Evolutionary conservation across 768 basidiomycete genomes (phyloP).

Genomic region (Phanerochaete sordida): DNA sequence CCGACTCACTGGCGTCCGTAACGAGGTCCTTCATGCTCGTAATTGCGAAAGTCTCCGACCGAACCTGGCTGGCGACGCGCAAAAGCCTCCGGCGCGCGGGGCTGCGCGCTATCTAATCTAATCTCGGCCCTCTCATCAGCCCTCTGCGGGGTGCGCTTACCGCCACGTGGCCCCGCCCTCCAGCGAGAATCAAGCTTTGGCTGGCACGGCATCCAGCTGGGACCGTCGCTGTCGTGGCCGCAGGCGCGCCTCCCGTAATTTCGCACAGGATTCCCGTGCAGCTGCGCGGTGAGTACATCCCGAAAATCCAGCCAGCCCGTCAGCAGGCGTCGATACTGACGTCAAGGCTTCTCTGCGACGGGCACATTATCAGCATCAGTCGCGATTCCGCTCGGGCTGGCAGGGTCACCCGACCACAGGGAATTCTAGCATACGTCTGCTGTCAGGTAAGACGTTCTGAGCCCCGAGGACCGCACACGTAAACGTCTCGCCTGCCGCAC

Average conservation of each 20-base stretch:
- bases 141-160: neutral
- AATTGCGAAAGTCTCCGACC: neutral
- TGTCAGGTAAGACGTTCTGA: neutral
- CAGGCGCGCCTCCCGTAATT: no score
- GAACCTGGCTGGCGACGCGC: neutral
- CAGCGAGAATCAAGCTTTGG: no score
- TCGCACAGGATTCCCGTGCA: neutral
- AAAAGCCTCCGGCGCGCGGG: neutral
- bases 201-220: no score
- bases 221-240: no score
- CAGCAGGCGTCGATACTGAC: neutral
- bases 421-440: neutral
- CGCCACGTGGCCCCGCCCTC: neutral
- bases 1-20: slow-evolving; percentile 62
- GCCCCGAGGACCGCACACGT: neutral
- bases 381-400: neutral
- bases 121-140: neutral
- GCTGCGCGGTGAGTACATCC: neutral
- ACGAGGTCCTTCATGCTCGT: slow-evolving; percentile 55
- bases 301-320: neutral
- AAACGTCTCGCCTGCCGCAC: neutral
- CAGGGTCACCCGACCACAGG: neutral
- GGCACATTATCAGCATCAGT: neutral
- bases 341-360: neutral
- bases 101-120: neutral